Conservation (phyloP, 1,139 yeast genomes). For the Blastobotrys aristatus region DNA sequence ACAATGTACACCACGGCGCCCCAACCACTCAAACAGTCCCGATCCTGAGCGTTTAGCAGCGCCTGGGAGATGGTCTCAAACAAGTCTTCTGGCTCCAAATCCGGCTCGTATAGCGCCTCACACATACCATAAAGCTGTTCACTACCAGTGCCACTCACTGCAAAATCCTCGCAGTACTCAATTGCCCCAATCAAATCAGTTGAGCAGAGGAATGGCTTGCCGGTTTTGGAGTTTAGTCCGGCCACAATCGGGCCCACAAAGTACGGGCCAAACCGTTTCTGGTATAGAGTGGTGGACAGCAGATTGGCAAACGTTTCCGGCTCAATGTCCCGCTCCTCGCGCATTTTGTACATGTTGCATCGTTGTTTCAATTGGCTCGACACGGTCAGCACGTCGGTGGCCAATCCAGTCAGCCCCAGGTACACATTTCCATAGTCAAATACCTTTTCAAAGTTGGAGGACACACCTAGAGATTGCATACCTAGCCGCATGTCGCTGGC, state of each 20-base stretch:
- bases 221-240: constrained; percentile 77
- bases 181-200: constrained; percentile 96
- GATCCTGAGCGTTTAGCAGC: constrained; percentile 86
- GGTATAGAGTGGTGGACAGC: constrained; percentile 84
- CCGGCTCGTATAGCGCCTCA: constrained; percentile 92
- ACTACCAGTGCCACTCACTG: constrained; percentile 94
- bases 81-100: constrained; percentile 88
- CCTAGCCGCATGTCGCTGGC: constrained; percentile 96
- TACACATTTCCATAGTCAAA: constrained; percentile 81
- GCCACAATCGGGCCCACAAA: constrained; percentile 97
- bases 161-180: constrained; percentile 91
- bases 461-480: constrained; percentile 84
- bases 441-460: constrained; percentile 89
- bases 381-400: constrained; percentile 87
- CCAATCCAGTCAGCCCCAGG: constrained; percentile 90
- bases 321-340: constrained; percentile 88
- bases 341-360: constrained; percentile 80
- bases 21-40: constrained; percentile 98
- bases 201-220: constrained; percentile 88
- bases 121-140: constrained; percentile 99
- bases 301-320: constrained; percentile 92
- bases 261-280: constrained; percentile 89
- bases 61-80: constrained; percentile 97
- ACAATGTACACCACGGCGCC: constrained; percentile 94
- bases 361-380: constrained; percentile 75